phyloP scores from a whole-genome alignment of 1,284 basidiomycete genomes.

The Peniophora sp. region DNA sequence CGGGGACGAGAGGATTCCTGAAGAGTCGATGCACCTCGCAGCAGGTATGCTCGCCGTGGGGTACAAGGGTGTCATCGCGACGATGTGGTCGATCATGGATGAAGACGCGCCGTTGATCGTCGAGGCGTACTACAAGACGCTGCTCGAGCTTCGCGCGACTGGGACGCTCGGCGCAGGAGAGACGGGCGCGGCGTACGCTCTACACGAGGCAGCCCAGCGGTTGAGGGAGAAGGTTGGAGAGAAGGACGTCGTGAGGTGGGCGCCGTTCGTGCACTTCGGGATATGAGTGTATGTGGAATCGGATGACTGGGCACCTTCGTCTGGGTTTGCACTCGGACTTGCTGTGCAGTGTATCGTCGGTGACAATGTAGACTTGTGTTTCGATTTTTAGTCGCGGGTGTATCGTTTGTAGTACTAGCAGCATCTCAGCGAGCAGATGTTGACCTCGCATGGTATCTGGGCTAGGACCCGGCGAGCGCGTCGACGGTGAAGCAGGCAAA shows the following conservation, averaged over 20 bases:
- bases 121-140: constrained; percentile 6
- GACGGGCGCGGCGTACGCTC: background rate
- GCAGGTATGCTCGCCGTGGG: constrained; percentile 18
- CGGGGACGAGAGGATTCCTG: constrained; percentile 12
- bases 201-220: background rate
- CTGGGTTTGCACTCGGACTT: no score
- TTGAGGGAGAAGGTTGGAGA: background rate
- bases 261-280: background rate
- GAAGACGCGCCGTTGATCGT: constrained; percentile 8
- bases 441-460: no score
- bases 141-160: background rate
- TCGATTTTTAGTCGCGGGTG: no score
- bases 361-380: no score
- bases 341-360: no score
- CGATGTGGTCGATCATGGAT: constrained; percentile 18
- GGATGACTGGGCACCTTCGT: no score
- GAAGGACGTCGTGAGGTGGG: background rate
- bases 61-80: constrained; percentile 14
- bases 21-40: constrained; percentile 18
- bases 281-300: no score
- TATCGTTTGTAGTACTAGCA: no score
- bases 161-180: background rate
- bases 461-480: no score
- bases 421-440: no score
- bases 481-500: no score